These are phyloP conservation scores for Mycena metata DNA, from an alignment of 768 basidiomycete genomes.

Conservation along the genomic window DNA sequence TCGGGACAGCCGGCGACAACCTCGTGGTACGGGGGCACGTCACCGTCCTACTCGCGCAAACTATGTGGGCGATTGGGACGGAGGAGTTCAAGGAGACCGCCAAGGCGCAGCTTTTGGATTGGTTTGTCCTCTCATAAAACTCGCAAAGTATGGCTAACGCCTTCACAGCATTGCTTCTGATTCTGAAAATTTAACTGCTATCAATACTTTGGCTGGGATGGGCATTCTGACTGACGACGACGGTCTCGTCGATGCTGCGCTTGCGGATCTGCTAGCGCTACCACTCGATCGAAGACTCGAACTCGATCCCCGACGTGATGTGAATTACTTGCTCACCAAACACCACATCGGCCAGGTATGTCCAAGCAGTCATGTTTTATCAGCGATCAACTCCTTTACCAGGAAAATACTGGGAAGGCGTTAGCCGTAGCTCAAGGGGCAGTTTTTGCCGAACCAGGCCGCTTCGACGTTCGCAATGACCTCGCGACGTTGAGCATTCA, in stretches of 20 bases:
- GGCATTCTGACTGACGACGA: conserved; percentile 86
- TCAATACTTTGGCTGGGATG: conserved; percentile 91
- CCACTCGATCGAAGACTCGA: conserved; percentile 73
- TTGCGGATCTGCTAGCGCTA: conserved; percentile 83
- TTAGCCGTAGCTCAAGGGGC: conserved; percentile 68
- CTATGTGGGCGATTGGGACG: conserved; percentile 85
- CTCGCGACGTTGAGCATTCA: conserved; percentile 71
- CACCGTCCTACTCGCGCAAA: conserved; percentile 84
- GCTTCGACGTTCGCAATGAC: conserved; percentile 60
- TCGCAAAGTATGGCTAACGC: conserved; percentile 14
- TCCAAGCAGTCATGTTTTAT: conserved; percentile 9
- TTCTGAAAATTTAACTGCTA: conserved; percentile 83
- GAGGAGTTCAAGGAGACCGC: conserved; percentile 84
- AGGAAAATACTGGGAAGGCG: conserved; percentile 67
- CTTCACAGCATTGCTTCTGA: conserved; percentile 77
- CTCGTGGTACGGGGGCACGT: conserved; percentile 72
- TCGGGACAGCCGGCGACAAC: conserved; percentile 67
- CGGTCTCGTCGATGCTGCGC: conserved; percentile 84
- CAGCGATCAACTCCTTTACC: neutral
- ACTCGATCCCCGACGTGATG: conserved; percentile 79
- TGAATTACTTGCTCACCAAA: conserved; percentile 78
- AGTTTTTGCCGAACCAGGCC: conserved; percentile 68
- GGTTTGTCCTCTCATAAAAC: conserved; percentile 61
- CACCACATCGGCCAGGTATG: conserved; percentile 81
- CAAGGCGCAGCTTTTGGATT: conserved; percentile 83